Evolutionary conservation across 768 basidiomycete genomes (phyloP).

Genomic region (Rhodotorula paludigena): DNA sequence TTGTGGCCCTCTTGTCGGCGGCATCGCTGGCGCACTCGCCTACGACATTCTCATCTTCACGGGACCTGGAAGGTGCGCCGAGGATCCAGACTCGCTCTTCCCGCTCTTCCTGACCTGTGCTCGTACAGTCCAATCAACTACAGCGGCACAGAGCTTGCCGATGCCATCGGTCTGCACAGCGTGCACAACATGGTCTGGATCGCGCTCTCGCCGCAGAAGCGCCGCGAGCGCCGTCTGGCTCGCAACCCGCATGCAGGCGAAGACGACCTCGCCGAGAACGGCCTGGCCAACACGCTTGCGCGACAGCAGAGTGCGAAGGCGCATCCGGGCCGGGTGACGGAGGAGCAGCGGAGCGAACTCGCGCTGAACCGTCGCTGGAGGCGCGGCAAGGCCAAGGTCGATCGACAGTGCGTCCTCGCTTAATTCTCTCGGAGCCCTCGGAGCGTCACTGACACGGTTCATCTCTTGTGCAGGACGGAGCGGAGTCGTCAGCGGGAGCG

Average conservation of each 20-base stretch:
- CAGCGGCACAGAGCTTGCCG: constrained; percentile 4
- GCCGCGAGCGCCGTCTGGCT: not conserved
- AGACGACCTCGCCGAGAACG: constrained; percentile 16
- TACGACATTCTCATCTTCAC: constrained; percentile 29
- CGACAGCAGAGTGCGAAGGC: not conserved
- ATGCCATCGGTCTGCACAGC: constrained; percentile 2
- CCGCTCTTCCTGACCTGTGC: accelerated
- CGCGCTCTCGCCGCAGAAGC: constrained; percentile 1
- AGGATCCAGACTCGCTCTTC: not conserved
- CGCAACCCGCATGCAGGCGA: not conserved
- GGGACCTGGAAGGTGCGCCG: constrained; percentile 20
- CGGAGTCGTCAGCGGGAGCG: not conserved
- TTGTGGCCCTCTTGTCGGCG: constrained; percentile 16
- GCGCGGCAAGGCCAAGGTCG: not conserved
- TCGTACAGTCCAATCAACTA: constrained; percentile 25
- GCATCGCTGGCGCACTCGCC: constrained; percentile 12
- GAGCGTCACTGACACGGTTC: not conserved
- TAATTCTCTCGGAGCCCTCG: not conserved
- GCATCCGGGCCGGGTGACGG: not conserved
- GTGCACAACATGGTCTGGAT: constrained; percentile 22
- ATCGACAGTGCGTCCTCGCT: not conserved
- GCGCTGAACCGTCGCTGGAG: constrained; percentile 4
- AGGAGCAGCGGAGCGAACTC: constrained; percentile 3
- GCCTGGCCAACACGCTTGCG: constrained; percentile 1
- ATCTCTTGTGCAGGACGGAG: not conserved